Evolutionary conservation across 2,329 filamentous ascomycete genomes (phyloP), one percentile per base, ranked within the genome.

Genomic region (Septoria linicola): DNA sequence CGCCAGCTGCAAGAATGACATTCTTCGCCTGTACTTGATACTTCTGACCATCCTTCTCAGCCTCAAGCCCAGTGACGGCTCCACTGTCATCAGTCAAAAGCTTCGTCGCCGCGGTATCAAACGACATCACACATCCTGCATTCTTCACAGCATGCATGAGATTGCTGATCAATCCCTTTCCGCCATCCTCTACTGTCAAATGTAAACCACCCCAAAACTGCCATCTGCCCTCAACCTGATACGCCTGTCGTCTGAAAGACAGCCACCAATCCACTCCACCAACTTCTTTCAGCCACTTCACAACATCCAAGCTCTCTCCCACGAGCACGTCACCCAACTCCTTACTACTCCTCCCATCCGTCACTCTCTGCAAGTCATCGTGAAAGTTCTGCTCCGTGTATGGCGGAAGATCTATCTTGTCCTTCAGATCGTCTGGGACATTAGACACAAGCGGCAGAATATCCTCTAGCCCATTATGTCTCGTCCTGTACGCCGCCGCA

Each of bases 181-280:
- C 82, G 1, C 80, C 81, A 55, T 81, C 77, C 43, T 79, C 62
- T 0, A 79, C 81, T 60, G 77, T 82, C 27, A 85, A 66, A n/a
- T 72, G 73, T 63, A 87, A 67, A 0, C 83, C 83, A 8, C 84
- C 84, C 83, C 83, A 87, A 63, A 87, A 87, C 60, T 81, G 82
- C 61, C 76, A 76, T 23, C 77, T 70, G 1, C 79, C 81, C 43
- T 80, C 72, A n/a, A 85, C 75, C 50, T 82, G 72, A 63, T 84
- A 87, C 0, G 84, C 80, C 62, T 88, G 83, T 2, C 84, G 73
- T 52, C 85, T 81, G 65, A 86, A 86, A 1, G 76, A 79, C 2
- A 87, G 69, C 60, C 81, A 58, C 55, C 57, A 67, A 21, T 63
- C 54, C 49, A 66, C 59, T 1, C 60, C 60, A 8, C 59, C 57